Evolutionary conservation across 2,329 filamentous ascomycete genomes (phyloP).

Genomic region (Colletotrichum shisoi): DNA sequence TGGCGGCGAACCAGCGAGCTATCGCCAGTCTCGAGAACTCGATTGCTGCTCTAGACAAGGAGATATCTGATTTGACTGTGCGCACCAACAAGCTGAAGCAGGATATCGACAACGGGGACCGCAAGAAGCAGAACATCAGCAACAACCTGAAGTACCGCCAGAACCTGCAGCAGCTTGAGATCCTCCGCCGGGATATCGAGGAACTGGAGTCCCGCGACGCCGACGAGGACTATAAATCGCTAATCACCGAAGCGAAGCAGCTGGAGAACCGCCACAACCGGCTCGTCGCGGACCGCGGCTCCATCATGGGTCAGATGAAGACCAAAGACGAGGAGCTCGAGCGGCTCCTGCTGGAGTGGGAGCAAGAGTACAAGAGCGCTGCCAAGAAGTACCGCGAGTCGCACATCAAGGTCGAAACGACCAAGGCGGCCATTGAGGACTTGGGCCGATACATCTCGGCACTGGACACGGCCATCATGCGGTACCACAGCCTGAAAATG

Average conservation of each 20-base stretch:
- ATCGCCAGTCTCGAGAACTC: constrained; percentile 73
- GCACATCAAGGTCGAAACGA: constrained; percentile 89
- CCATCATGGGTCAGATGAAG: constrained; percentile 79
- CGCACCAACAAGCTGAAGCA: constrained; percentile 80
- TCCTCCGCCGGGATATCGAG: constrained; percentile 72
- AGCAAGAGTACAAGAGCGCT: constrained; percentile 86
- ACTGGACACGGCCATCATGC: constrained; percentile 96
- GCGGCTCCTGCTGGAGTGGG: constrained; percentile 78
- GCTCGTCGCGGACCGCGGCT: constrained; percentile 75
- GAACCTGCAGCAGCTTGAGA: constrained; percentile 72
- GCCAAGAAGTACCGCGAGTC: constrained; percentile 81
- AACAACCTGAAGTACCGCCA: constrained; percentile 90
- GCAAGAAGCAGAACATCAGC: constrained; percentile 83
- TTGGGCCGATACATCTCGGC: constrained; percentile 82
- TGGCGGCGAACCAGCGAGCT: constrained; percentile 73
- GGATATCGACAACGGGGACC: constrained; percentile 79
- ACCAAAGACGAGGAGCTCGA: constrained; percentile 83
- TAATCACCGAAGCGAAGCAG: constrained; percentile 71
- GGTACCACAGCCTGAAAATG: constrained; percentile 96
- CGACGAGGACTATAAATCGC: constrained; percentile 79
- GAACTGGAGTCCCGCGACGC: constrained; percentile 81
- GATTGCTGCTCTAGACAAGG: constrained; percentile 70
- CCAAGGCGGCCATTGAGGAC: constrained; percentile 91
- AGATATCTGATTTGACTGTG: constrained; percentile 71
- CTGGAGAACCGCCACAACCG: constrained; percentile 74